Conservation (phyloP, 2,329 filamentous ascomycete genomes). For the Pyricularia sp. region DNA sequence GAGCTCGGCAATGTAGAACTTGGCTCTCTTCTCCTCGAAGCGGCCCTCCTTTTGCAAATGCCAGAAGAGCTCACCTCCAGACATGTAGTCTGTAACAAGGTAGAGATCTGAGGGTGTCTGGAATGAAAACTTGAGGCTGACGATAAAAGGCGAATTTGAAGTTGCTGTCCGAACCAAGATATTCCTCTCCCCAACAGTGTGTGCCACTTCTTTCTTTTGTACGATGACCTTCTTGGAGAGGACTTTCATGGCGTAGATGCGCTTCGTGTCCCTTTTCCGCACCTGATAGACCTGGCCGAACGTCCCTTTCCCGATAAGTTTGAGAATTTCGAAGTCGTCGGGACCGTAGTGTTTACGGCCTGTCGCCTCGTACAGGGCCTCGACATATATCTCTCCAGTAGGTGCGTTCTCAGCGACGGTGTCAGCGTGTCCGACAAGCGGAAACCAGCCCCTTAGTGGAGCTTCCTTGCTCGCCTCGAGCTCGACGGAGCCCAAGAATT, state of each 20-base stretch:
- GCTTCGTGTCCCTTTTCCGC: conserved; percentile 87
- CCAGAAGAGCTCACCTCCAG: conserved; percentile 96
- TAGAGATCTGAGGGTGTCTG: conserved; percentile 95
- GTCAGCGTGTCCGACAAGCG: conserved; percentile 65
- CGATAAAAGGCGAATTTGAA: conserved; percentile 93
- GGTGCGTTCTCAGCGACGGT: conserved; percentile 61
- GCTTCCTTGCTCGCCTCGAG: conserved; percentile 65
- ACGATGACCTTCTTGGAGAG: conserved; percentile 99
- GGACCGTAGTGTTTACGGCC: conserved; percentile 91
- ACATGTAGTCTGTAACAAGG: conserved; percentile 99
- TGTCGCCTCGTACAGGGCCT: conserved; percentile 75
- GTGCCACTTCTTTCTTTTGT: conserved; percentile 97
- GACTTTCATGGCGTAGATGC: conserved; percentile 99
- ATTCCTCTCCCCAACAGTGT: conserved; percentile 93
- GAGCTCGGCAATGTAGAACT: conserved; percentile 97
- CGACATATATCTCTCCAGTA: conserved; percentile 83
- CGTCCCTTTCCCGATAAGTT: conserved; percentile 94
- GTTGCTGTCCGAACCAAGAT: conserved; percentile 94
- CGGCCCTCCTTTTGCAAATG: conserved; percentile 95
- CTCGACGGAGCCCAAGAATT: conserved; percentile 84
- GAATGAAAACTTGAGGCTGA: conserved; percentile 97
- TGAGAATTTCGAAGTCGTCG: conserved; percentile 90
- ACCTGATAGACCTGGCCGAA: conserved; percentile 99
- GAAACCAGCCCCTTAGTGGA: conserved; percentile 76
- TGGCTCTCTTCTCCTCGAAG: conserved; percentile 88